phyloP scores from a whole-genome alignment of 768 basidiomycete genomes.

The Leccinum obscurum region DNA sequence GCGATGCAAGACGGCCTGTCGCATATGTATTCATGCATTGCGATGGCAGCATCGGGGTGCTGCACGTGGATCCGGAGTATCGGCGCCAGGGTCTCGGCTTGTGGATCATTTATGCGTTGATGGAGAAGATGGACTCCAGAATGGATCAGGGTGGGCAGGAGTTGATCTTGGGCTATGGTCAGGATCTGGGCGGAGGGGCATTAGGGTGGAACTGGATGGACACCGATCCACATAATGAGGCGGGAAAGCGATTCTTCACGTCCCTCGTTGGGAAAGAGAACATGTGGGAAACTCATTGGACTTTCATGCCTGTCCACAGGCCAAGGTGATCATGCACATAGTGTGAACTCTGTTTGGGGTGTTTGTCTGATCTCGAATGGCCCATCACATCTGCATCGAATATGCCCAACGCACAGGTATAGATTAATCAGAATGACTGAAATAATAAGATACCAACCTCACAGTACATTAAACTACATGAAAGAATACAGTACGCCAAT shows the following conservation, averaged over 20 bases:
- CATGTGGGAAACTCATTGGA: constrained; percentile 16
- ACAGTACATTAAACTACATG: constrained; percentile 5
- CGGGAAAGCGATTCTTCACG: constrained; percentile 10
- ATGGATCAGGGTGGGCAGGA: not conserved
- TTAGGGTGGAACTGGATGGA: constrained; percentile 27
- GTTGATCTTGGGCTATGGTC: constrained; percentile 1
- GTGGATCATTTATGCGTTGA: constrained; percentile 12
- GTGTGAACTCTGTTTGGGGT: not conserved
- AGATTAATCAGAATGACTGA: not conserved
- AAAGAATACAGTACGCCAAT: constrained; percentile 12
- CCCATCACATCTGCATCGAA: not conserved
- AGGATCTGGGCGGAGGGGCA: constrained; percentile 23
- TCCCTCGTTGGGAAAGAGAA: constrained; percentile 11
- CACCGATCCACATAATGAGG: constrained; percentile 4
- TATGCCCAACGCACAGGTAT: not conserved
- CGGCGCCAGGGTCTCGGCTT: constrained; percentile 15
- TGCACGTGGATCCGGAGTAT: constrained; percentile 11
- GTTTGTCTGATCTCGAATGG: not conserved
- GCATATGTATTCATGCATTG: constrained; percentile 21
- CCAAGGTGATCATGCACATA: not conserved
- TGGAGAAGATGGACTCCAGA: constrained; percentile 10
- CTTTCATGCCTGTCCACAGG: constrained; percentile 7
- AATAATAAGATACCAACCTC: not conserved
- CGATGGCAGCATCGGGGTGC: constrained; percentile 21
- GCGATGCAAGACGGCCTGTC: constrained; percentile 1